Evolutionary conservation across 208 protist species (phyloP), one percentile per base, ranked within the genome.

Genomic region (Crithidia acanthocephali): DNA sequence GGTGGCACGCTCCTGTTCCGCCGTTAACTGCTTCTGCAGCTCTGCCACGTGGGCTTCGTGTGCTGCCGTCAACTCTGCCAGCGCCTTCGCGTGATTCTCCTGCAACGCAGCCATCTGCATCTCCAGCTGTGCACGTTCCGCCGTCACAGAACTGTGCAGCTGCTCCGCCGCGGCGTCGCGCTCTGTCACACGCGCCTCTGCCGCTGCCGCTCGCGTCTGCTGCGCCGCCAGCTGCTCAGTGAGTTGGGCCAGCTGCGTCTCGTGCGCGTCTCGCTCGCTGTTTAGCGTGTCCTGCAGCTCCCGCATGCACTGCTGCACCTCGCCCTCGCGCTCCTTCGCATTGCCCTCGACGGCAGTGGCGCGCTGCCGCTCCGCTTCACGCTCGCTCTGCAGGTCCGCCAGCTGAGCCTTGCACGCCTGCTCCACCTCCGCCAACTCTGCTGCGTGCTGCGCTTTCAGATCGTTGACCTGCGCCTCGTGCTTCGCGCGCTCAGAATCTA

Each of bases 251-350:
- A 74, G n/a, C 15, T 45, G 22, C 16, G 30, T 42, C 45, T 74
- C 59, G 60, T 70, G 74, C 27, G 32, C 20, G 48, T 72, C 64
- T 6, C 50, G 13, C 51, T 66, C 45, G n/a, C 27, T 30, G 45
- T 62, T 57, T 16, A 51, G 15, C 23, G 28, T 59, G 15, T 60
- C 57, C 32, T 60, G 57, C 68, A 65, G 32, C 37, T 73, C 57
- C 30, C n/a, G 7, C 33, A 74, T 53, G 25, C 50, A 51, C 42
- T 48, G 67, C 48, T 72, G 50, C 50, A 61, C 48, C 30, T 53
- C 59, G 10, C 5, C 23, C 27, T 75, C 52, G 4, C 70, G 44
- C 50, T 66, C 51, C 48, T 18, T 35, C 33, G 48, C 67, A 23
- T 8, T 48, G 30, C 50, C 53, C 27, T 67, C 66, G 37, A 60